phyloP scores from a whole-genome alignment of 257 asterid genomes.

The Solanum medicagineum region DNA sequence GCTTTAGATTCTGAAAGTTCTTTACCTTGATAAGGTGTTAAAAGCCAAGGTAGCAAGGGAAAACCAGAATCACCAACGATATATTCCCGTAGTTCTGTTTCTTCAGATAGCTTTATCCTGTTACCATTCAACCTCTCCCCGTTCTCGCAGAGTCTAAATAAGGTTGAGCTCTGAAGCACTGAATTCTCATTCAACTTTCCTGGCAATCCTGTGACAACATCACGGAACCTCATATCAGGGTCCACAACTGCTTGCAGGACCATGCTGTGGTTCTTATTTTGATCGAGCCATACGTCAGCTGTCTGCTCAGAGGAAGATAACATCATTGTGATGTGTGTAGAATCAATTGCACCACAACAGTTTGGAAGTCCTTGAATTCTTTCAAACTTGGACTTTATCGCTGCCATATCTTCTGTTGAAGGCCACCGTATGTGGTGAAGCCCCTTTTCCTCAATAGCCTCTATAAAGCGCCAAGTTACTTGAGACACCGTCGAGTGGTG shows the following conservation, averaged over 20 bases:
- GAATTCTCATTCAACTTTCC: conserved; percentile 54
- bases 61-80: conserved; percentile 57
- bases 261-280: conserved; percentile 59
- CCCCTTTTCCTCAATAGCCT: conserved; percentile 60
- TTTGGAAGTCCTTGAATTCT: conserved; percentile 64
- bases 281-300: conserved; percentile 53
- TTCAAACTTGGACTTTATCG: conserved; percentile 45
- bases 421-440: conserved; percentile 75
- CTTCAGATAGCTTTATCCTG: conserved; percentile 13
- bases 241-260: conserved; percentile 59
- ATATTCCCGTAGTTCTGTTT: conserved; percentile 40
- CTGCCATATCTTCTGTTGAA: conserved; percentile 29
- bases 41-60: conserved; percentile 70
- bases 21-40: conserved; percentile 58
- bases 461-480: conserved; percentile 87
- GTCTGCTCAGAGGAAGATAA: conserved; percentile 56
- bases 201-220: conserved; percentile 67
- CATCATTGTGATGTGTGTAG: conserved; percentile 58
- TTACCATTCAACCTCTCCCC: conserved; percentile 47
- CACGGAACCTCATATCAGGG: conserved; percentile 57
- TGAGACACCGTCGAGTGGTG: conserved; percentile 86
- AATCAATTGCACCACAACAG: conserved; percentile 77
- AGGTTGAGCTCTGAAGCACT: conserved; percentile 43
- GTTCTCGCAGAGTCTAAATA: conserved; percentile 39
- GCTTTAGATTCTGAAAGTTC: conserved; percentile 24